Evolutionary conservation across 1,139 yeast species (phyloP).

Genomic region (Pichiaceae sp.): DNA sequence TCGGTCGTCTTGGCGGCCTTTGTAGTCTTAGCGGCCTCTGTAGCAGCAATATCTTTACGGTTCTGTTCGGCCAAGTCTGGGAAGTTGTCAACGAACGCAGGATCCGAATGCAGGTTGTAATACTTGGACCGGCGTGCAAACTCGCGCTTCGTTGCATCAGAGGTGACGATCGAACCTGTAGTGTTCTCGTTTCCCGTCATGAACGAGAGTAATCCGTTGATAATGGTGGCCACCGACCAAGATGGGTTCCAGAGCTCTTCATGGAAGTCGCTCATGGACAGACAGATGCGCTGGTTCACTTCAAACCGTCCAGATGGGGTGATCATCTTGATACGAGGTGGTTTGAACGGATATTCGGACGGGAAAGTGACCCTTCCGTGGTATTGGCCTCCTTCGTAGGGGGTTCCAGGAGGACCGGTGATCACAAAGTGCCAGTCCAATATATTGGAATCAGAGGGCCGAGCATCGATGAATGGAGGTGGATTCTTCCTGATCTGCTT

Average conservation of each 20-base stretch:
- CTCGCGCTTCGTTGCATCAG: conserved; percentile 34
- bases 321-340: conserved; percentile 83
- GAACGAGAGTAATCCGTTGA: conserved; percentile 77
- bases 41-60: conserved; percentile 15
- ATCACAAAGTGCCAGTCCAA: conserved; percentile 74
- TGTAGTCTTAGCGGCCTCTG: conserved; percentile 1
- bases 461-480: conserved; percentile 75
- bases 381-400: conserved; percentile 80
- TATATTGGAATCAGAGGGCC: conserved; percentile 73
- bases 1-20: background rate
- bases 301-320: conserved; percentile 79
- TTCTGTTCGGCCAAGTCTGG: conserved; percentile 58
- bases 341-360: conserved; percentile 81
- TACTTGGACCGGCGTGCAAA: conserved; percentile 47
- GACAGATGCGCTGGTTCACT: conserved; percentile 70
- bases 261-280: conserved; percentile 87
- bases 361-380: conserved; percentile 85
- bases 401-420: conserved; percentile 74
- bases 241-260: conserved; percentile 95
- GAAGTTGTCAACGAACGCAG: conserved; percentile 52
- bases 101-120: conserved; percentile 53
- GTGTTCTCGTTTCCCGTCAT: conserved; percentile 61
- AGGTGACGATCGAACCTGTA: conserved; percentile 51
- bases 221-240: conserved; percentile 84
- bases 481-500: conserved; percentile 66